Evolutionary conservation across 768 basidiomycete genomes (phyloP).

Genomic region (Artomyces pyxidatus): DNA sequence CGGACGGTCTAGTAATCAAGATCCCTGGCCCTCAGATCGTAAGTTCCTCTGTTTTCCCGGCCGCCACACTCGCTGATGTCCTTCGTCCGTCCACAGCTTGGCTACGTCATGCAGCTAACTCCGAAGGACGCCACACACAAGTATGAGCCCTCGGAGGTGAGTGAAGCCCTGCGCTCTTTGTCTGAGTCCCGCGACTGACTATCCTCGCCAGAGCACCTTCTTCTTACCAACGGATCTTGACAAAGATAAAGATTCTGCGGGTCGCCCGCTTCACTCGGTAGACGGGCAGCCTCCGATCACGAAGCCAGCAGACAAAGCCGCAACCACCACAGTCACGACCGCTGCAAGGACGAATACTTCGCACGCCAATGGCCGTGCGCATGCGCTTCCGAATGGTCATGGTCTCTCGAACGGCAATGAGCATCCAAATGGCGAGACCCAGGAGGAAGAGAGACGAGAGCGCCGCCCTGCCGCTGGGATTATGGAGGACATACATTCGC

Average conservation of each 20-base stretch:
- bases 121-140: neutral
- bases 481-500: neutral
- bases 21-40: slow-evolving; percentile 18
- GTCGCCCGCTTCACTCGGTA: neutral
- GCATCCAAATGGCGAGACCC: too few relatives aligned
- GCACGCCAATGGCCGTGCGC: neutral
- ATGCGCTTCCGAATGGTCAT: neutral
- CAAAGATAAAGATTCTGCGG: too few relatives aligned
- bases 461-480: neutral
- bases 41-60: neutral
- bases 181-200: neutral
- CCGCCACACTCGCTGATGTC: neutral
- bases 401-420: neutral
- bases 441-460: too few relatives aligned
- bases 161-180: neutral
- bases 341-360: neutral
- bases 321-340: neutral
- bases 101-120: neutral
- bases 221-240: too few relatives aligned
- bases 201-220: neutral
- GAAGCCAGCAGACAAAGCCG: neutral
- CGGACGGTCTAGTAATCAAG: slow-evolving; percentile 13
- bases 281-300: neutral
- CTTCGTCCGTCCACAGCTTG: neutral
- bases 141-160: neutral